Conservation (phyloP, 129 eudicot genomes). For the Chrysanthemum lavandulifolium region DNA sequence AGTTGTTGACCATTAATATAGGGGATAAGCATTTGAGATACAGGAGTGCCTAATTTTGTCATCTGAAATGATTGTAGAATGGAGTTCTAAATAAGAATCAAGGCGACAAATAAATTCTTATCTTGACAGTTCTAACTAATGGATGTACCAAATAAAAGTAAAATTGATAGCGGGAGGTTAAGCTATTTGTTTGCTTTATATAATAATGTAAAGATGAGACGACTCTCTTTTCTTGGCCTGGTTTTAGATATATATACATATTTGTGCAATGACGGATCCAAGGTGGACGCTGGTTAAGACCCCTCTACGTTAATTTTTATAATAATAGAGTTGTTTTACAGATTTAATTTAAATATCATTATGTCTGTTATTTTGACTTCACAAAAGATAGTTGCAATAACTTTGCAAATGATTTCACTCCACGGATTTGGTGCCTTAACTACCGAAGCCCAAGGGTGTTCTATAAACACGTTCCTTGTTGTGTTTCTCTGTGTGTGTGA, state of each 20-base stretch:
- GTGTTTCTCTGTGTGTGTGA: not conserved
- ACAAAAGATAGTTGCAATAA: no score
- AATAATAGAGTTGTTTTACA: no score
- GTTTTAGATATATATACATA: not conserved
- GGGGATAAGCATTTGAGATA: not conserved
- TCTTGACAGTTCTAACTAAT: no score
- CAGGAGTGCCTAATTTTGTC: not conserved
- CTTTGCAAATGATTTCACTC: no score
- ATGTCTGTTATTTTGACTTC: not conserved
- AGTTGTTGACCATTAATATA: not conserved
- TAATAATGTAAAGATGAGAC: not conserved
- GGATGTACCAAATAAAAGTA: not conserved
- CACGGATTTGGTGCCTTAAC: no score
- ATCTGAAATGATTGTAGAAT: not conserved
- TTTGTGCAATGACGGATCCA: not conserved
- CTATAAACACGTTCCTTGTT: not conserved
- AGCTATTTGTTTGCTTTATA: not conserved
- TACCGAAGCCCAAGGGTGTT: no score
- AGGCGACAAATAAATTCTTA: no score
- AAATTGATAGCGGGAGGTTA: not conserved
- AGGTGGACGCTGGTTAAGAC: not conserved
- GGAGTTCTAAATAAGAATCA: not conserved
- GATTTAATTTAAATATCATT: not conserved
- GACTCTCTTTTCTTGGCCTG: not conserved
- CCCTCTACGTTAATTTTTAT: no score